Base-by-base conservation (phyloP, 1,139 yeast genomes). In the Candida sojae region DNA sequence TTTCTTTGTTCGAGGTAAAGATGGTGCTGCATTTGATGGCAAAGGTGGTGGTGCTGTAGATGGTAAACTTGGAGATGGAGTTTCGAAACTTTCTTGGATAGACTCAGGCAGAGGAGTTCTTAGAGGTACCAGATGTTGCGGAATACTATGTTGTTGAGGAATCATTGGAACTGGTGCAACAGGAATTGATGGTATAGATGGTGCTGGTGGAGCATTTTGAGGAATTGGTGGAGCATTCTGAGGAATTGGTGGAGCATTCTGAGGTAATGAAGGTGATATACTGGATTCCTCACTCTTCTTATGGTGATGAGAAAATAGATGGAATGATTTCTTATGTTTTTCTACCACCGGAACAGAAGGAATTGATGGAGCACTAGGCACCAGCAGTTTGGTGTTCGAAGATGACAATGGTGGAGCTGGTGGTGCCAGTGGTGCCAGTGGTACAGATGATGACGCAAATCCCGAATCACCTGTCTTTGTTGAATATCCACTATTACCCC, bases 31-130 rank as follows among this genome's bases (percentile, higher is more conserved):
- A 9, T 56, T 25, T 11, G 58, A 53, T 1, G 67, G 59, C 9
- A 64, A 51, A 21, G 56, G 55, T 23, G 59, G 59, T 3, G 64
- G 54, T n/a, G 59, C 48, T 11, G 53, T 44, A 29, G 40, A 38
- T 25, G 53, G 43, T 17, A 59, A 48, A 25, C 34, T 39, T 3
- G 57, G 49, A 1, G 54, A 43, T 26, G 57, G 51, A 2, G 59
- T 41, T 4, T 50, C 43, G 8, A 54, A 52, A 5, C 29, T 28
- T 28, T 39, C 37, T 31, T 43, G 17, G 11, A 10, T 21, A 4
- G 42, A 38, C 33, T 31, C 42, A 17, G 46, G 38, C 39, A 39
- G 43, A 10, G 56, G 47, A 10, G 48, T 37, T 37, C 35, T 29
- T 35, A 53, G 47, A 5, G 56, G 48, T 7, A 52, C 7, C 30